phyloP scores from a whole-genome alignment of 148 eudicot species.

The Cornus florida region DNA sequence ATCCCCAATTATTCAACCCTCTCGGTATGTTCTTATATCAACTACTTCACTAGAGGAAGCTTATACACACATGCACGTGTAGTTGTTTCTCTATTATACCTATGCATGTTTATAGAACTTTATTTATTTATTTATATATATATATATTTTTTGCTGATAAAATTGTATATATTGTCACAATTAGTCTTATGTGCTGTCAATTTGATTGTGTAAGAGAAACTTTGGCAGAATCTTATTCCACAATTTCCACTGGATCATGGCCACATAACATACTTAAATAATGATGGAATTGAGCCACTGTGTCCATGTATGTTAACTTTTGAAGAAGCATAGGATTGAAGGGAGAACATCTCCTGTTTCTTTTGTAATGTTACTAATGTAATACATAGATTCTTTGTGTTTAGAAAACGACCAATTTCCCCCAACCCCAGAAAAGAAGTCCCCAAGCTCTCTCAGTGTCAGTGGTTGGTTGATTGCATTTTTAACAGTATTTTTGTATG shows the following conservation, averaged over 20 bases:
- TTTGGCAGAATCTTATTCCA: not conserved
- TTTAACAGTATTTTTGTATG: not conserved
- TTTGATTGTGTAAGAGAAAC: not conserved
- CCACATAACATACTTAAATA: not conserved
- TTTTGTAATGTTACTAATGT: not conserved
- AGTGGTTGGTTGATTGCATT: too few species aligned
- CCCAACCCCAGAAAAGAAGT: too few species aligned
- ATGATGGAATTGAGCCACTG: not conserved
- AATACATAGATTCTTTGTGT: too few species aligned
- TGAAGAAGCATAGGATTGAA: not conserved
- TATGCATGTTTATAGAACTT: not conserved
- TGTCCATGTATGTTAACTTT: not conserved
- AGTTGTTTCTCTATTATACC: too few species aligned
- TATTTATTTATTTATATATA: too few species aligned
- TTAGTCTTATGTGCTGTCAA: not conserved
- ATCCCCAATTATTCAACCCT: slow-evolving; percentile 21
- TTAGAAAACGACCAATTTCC: too few species aligned
- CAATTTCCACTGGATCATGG: not conserved
- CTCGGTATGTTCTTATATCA: slow-evolving; percentile 41
- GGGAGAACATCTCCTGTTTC: slow-evolving; percentile 1
- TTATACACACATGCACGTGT: not conserved
- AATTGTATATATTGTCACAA: not conserved
- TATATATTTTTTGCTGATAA: not conserved
- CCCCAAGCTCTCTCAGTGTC: too few species aligned
- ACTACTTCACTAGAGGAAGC: not conserved